These are phyloP conservation scores for Ambrosia hybrid DNA, from an alignment of 140 eudicot species.

Conservation along the genomic window DNA sequence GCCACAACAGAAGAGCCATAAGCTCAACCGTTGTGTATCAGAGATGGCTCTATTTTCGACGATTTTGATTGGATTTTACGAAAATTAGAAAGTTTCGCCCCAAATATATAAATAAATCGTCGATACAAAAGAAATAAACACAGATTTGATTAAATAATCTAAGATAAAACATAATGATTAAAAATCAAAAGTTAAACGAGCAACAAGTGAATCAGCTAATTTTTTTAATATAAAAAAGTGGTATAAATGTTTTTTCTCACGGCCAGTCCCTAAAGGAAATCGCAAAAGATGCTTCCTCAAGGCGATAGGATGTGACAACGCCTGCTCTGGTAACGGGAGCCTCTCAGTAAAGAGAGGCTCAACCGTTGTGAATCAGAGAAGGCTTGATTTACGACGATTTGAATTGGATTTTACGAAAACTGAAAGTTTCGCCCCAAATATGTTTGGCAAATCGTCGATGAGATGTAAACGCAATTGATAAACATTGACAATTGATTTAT, in stretches of 20 bases:
- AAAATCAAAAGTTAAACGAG: no score
- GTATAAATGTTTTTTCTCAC: conserved; percentile 36
- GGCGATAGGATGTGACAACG: conserved; percentile 51
- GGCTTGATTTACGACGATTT: conserved; percentile 27
- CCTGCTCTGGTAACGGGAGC: conserved; percentile 19
- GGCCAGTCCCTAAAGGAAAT: conserved; percentile 35
- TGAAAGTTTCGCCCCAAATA: conserved; percentile 8
- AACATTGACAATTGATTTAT: neutral
- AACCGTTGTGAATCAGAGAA: conserved; percentile 2
- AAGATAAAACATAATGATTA: no score
- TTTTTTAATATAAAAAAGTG: no score
- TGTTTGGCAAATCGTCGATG: conserved; percentile 6
- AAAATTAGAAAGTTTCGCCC: no score
- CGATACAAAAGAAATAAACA: no score
- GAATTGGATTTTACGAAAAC: conserved; percentile 23
- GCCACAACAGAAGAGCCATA: no score
- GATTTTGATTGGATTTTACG: no score
- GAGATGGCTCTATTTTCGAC: no score
- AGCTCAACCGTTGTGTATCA: no score
- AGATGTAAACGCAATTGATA: neutral
- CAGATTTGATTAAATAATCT: no score
- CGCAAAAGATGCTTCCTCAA: conserved; percentile 47
- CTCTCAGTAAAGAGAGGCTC: conserved; percentile 14
- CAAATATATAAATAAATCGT: no score
- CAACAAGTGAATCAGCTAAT: no score